phyloP scores from a whole-genome alignment of 1,139 yeast genomes.

The Hanseniaspora uvarum region DNA sequence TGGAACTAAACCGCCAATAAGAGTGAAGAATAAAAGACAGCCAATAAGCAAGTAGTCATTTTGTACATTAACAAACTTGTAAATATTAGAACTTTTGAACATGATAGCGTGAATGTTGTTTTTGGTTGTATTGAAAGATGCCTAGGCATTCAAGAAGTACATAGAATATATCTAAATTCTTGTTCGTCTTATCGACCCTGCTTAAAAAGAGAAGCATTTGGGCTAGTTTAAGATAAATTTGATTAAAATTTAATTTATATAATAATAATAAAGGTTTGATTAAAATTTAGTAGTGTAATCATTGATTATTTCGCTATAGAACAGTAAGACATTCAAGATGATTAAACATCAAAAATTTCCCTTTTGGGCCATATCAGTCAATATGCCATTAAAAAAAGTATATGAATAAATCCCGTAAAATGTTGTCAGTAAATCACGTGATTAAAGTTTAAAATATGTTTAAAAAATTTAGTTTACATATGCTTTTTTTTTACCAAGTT shows the following conservation, averaged over 20 bases:
- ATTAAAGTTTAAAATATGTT: neutral
- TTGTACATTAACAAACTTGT: conserved; percentile 22
- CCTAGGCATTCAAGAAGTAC: neutral
- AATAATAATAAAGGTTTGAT: too few species aligned
- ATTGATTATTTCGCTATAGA: too few species aligned
- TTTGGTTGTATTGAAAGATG: neutral
- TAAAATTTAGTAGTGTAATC: too few species aligned
- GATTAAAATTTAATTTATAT: too few species aligned
- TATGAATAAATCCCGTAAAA: neutral
- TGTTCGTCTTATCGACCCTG: too few species aligned
- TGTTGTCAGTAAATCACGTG: neutral
- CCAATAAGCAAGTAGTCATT: conserved; percentile 27
- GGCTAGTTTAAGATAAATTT: too few species aligned
- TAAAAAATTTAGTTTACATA: neutral
- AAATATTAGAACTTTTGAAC: conserved; percentile 20
- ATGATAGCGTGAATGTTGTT: neutral
- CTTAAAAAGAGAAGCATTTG: too few species aligned
- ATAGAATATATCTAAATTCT: too few species aligned
- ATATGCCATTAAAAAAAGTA: neutral
- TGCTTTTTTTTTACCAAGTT: neutral
- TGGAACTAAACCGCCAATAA: conserved; percentile 43
- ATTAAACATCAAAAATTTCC: neutral
- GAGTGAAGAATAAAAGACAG: conserved; percentile 27
- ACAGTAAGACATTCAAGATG: neutral
- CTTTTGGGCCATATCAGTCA: conserved; percentile 1